A percentile compares a stretch with the other conserved stretches of the same genome.
These are phyloP conservation scores for Heterobasidion parviporum DNA, from an alignment of 1,284 basidiomycete species.

Conservation along the genomic window DNA sequence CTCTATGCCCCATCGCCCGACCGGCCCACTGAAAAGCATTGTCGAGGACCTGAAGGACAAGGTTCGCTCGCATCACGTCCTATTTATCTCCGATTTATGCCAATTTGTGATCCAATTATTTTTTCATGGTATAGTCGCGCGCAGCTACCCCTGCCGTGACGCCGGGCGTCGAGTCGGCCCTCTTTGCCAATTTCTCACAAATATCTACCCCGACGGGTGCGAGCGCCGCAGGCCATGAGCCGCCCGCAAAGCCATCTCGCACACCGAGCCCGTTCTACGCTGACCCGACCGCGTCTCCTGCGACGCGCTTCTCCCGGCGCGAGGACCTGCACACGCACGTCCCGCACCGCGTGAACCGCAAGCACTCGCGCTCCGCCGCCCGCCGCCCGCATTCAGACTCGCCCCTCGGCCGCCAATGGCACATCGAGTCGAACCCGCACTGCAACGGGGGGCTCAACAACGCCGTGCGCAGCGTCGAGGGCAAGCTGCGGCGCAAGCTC, in stretches of 20 bases:
- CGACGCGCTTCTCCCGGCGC: not conserved
- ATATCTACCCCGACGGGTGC: constrained; percentile 11
- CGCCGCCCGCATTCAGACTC: constrained; percentile 12
- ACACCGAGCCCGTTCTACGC: not conserved
- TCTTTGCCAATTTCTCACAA: constrained; percentile 30
- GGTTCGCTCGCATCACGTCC: constrained; percentile 20
- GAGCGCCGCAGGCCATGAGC: not conserved
- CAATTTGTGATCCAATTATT: not conserved
- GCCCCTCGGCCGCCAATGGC: constrained; percentile 26
- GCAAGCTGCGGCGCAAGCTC: constrained; percentile 44
- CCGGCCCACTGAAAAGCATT: constrained; percentile 51
- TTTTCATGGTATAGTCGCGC: constrained; percentile 24
- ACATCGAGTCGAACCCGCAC: constrained; percentile 62
- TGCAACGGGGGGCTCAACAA: constrained; percentile 79
- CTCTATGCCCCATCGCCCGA: constrained; percentile 6
- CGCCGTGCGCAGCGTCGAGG: constrained; percentile 59
- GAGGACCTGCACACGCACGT: constrained; percentile 15
- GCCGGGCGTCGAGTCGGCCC: constrained; percentile 26
- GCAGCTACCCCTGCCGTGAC: constrained; percentile 28
- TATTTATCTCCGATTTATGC: not conserved
- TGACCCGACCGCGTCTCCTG: not conserved
- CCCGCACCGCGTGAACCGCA: constrained; percentile 36
- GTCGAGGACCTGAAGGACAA: constrained; percentile 70
- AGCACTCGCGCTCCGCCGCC: constrained; percentile 14
- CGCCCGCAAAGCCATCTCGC: constrained; percentile 2